Conservation (phyloP, 176 grass and related monocot genomes). For the Lolium rigidum region DNA sequence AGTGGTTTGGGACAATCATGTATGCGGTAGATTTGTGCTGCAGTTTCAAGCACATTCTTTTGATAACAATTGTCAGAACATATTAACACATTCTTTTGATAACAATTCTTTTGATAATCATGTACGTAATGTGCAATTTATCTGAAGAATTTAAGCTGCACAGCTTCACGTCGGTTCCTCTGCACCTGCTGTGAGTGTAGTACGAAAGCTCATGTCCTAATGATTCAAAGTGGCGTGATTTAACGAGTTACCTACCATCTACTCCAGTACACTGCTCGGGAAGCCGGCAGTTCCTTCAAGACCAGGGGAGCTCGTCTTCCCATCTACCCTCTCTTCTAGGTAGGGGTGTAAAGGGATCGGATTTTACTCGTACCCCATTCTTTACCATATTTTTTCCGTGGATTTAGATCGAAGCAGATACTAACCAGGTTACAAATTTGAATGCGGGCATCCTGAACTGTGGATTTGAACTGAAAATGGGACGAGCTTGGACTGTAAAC, state of each 20-base stretch:
- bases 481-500: no score
- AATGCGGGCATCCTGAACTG: no score
- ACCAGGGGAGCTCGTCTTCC: no score
- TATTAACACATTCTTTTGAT: neutral
- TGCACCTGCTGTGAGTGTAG: neutral
- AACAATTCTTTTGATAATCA: no score
- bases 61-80: neutral
- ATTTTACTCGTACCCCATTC: no score
- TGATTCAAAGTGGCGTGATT: neutral
- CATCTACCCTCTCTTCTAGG: no score
- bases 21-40: constrained; percentile 9
- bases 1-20: neutral
- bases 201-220: neutral
- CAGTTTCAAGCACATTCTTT: constrained; percentile 13
- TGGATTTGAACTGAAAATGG: no score
- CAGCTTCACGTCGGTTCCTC: neutral
- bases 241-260: neutral
- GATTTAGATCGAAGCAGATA: no score
- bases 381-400: no score
- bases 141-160: neutral
- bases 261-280: neutral
- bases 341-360: no score
- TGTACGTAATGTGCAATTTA: neutral
- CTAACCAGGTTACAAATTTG: no score
- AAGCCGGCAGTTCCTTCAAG: neutral